Evolutionary conservation across 2,329 filamentous ascomycete species (phyloP), one percentile per base, ranked within the genome.

Genomic region (Neonectria hederae): DNA sequence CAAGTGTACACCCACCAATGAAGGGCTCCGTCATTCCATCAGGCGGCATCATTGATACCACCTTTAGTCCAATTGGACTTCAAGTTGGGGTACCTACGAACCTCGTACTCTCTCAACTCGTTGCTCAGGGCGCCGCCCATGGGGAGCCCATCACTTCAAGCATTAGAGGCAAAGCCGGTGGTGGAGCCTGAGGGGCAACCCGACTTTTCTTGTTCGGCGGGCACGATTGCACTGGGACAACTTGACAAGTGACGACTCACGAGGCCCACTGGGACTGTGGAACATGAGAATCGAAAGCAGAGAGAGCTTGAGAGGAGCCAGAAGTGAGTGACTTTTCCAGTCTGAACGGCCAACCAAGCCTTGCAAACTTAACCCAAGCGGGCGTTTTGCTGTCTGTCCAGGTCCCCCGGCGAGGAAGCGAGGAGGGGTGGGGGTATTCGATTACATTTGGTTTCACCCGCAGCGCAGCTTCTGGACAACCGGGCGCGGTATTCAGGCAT

Each of bases 51-150:
- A 56, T 56, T 21, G n/a, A 42, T 21, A 42, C 45, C 28, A 46
- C 45, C 43, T 32, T 38, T 22, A 35, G 43, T 52, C 46, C 45
- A 38, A 38, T 38, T 38, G 35, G 35, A 38, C 35, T 38, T 38
- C 35, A 17, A 38, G 51, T 52, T 62, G 45, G 59, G 43, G 48
- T 56, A 58, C 56, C 49, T 62, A 62, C 54, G 65, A 59, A 38
- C 14, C 14, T 43, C 42, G 42, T 46, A 17, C 21, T 24, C 21
- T 43, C 17, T 19, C 53, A 64, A 54, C 68, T 71, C 63, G 54
- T 68, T 43, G 65, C 65, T 73, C 67, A 73, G 69, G 70, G 70
- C 69, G 70, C 71, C 70, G 70, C 70, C 67, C 67, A 49, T 63
- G 58, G 65, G 59, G 45, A 65, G 62, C 32, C 32, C 32, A 14